Base-by-base conservation (phyloP, 805 yeast species). In the Maudiozyma bulderi region DNA sequence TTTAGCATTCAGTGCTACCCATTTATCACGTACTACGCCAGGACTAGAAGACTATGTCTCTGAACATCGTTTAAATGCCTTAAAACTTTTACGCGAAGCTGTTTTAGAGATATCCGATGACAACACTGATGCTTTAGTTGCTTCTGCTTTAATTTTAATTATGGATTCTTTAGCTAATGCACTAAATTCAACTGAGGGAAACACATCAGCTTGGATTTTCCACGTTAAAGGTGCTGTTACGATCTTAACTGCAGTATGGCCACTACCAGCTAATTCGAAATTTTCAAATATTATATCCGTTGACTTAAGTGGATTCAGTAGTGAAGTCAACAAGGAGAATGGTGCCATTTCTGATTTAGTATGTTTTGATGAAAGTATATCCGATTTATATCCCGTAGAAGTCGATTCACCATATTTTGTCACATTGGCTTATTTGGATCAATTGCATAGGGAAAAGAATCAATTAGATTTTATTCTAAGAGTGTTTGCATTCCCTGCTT, bases 141-240 rank as follows among this genome's bases (percentile, higher is more conserved):
- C 97, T 0, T 82, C 95, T 46, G 95, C 96, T 0, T 74, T 90
- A 53, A 81, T 91, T 38, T 71, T 91, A 49, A 89, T 89, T 48
- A 86, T 91, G 86, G 98, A 91, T 64, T 86, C 97, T 0, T 70
- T 88, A 54, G 97, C 97, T 3, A 90, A 90, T 66, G 97, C 96
- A 0, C 77, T 95, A 80, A 43, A 55, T 26, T 54, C 57, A n/a
- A 64, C 69, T 1, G 46, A 40, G 8, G 37, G 37, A 14, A 48
- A 34, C 26, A 42, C 97, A 2, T 82, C 93, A 3, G 95, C 97
- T 0, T 91, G 98, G 98, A 82, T 91, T 49, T 93, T 87, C 72
- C 97, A 91, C 60, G 96, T 91, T 10, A 86, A 93, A 57, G 98
- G 97, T 33, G 96, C 97, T 0, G 96, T 96, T 6, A 90, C 97